These are phyloP conservation scores for Lasiosphaeris hirsuta DNA, from an alignment of 495 filamentous ascomycete species.

Conservation along the genomic window DNA sequence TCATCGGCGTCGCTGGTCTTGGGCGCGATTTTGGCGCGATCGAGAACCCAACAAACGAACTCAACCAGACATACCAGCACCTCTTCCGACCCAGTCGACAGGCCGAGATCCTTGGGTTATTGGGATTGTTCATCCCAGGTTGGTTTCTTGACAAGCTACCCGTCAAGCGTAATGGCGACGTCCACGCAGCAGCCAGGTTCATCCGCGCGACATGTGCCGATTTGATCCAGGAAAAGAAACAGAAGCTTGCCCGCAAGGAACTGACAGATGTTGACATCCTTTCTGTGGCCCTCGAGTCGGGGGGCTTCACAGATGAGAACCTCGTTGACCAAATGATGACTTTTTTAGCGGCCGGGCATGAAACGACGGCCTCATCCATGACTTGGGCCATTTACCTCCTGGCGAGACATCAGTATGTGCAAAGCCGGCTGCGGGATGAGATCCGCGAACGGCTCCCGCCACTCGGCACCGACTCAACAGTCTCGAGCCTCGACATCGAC, in stretches of 20 bases:
- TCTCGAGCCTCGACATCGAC: slow-evolving; percentile 53
- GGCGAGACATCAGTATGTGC: slow-evolving; percentile 45
- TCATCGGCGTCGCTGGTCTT: slow-evolving; percentile 79
- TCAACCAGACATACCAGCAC: slow-evolving; percentile 63
- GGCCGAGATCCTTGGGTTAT: slow-evolving; percentile 42
- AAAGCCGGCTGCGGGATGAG: slow-evolving; percentile 49
- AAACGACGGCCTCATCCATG: slow-evolving; percentile 59
- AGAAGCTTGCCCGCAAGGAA: slow-evolving; percentile 53
- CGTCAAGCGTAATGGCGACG: slow-evolving; percentile 60
- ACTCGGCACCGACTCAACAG: slow-evolving; percentile 37
- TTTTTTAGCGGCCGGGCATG: slow-evolving; percentile 88
- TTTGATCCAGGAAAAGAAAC: slow-evolving; percentile 66
- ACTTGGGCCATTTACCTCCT: slow-evolving; percentile 56
- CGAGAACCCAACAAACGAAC: slow-evolving; percentile 56
- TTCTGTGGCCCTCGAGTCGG: slow-evolving; percentile 73
- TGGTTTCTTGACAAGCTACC: slow-evolving; percentile 56
- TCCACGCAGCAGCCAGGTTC: slow-evolving; percentile 48
- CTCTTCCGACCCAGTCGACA: slow-evolving; percentile 49
- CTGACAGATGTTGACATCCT: slow-evolving; percentile 68
- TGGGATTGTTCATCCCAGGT: slow-evolving; percentile 46
- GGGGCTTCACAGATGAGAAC: slow-evolving; percentile 73
- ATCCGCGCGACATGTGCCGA: slow-evolving; percentile 63
- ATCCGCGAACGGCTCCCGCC: slow-evolving; percentile 61
- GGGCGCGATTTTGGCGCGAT: slow-evolving; percentile 77
- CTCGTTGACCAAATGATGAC: slow-evolving; percentile 93